Percentiles rank a stretch among this genome's conserved stretches.
These are phyloP conservation scores for Fraxinus xanthoxyloides DNA, from an alignment of 305 asterid genomes.

Conservation along the genomic window DNA sequence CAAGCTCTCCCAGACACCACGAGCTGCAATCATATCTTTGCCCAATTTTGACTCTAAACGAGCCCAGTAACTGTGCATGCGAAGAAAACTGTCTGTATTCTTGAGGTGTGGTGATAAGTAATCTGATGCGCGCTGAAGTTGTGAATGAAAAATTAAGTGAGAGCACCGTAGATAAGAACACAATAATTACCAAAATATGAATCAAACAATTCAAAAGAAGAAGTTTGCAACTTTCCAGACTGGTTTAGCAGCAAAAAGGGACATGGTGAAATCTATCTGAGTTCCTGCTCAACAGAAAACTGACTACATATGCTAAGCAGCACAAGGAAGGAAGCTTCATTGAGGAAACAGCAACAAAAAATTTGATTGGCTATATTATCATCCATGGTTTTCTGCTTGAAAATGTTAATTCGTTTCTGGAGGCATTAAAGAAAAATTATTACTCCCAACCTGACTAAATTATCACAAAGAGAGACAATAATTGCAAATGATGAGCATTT, in stretches of 20 bases:
- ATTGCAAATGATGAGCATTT: conserved; percentile 2
- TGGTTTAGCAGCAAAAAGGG: conserved; percentile 10
- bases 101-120: conserved; percentile 69
- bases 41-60: conserved; percentile 68
- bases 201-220: neutral
- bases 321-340: neutral
- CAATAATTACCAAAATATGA: neutral
- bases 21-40: conserved; percentile 75
- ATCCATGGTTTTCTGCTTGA: conserved; percentile 1
- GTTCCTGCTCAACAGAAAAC: conserved; percentile 9
- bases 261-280: neutral
- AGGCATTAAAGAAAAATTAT: conserved; percentile 2
- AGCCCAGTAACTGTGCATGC: conserved; percentile 78
- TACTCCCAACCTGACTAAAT: neutral
- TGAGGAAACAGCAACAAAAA: neutral
- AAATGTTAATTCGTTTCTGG: neutral
- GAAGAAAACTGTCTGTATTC: conserved; percentile 54
- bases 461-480: neutral
- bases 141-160: neutral
- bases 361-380: neutral
- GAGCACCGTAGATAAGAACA: conserved; percentile 3
- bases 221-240: neutral
- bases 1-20: conserved; percentile 93
- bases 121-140: conserved; percentile 78
- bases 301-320: neutral